These are phyloP conservation scores for Talaromyces rugulosus DNA, from an alignment of 2,329 filamentous ascomycete species.

Conservation along the genomic window DNA sequence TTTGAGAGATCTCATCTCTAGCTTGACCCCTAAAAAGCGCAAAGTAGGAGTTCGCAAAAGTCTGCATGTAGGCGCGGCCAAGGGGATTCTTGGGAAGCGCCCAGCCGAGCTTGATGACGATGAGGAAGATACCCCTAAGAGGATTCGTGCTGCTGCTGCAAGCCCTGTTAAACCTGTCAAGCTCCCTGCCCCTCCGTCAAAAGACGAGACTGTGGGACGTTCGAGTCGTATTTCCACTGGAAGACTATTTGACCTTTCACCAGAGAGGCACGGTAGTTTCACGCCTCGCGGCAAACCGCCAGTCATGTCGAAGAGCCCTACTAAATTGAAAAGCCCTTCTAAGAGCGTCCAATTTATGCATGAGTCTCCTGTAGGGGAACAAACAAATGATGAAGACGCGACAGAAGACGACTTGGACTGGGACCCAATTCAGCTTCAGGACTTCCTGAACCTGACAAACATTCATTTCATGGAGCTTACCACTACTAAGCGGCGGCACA, in stretches of 20 bases:
- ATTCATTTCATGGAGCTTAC: constrained; percentile 98
- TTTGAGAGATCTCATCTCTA: constrained; percentile 72
- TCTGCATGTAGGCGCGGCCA: constrained; percentile 69
- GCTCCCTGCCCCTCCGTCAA: constrained; percentile 65
- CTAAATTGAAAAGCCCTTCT: constrained; percentile 36
- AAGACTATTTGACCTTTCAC: constrained; percentile 31
- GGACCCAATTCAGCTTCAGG: constrained; percentile 75
- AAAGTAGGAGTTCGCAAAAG: constrained; percentile 67
- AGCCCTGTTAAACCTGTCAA: constrained; percentile 74
- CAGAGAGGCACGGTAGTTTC: constrained; percentile 34
- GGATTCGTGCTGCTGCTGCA: constrained; percentile 65
- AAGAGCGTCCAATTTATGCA: constrained; percentile 17
- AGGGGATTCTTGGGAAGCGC: constrained; percentile 68
- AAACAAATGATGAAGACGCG: constrained; percentile 42
- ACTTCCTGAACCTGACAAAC: constrained; percentile 91
- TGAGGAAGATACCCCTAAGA: constrained; percentile 55
- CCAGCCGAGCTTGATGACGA: constrained; percentile 67
- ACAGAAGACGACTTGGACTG: constrained; percentile 45
- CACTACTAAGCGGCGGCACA: constrained; percentile 90
- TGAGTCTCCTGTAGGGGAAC: constrained; percentile 35
- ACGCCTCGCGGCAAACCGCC: constrained; percentile 47
- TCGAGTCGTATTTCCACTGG: constrained; percentile 46
- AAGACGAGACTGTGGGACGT: constrained; percentile 62
- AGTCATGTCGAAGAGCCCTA: constrained; percentile 18
- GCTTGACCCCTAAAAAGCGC: constrained; percentile 71